These are phyloP conservation scores for Mayamaea pseudoterrestris DNA, from an alignment of 108 stramenopile genomes.

Conservation along the genomic window DNA sequence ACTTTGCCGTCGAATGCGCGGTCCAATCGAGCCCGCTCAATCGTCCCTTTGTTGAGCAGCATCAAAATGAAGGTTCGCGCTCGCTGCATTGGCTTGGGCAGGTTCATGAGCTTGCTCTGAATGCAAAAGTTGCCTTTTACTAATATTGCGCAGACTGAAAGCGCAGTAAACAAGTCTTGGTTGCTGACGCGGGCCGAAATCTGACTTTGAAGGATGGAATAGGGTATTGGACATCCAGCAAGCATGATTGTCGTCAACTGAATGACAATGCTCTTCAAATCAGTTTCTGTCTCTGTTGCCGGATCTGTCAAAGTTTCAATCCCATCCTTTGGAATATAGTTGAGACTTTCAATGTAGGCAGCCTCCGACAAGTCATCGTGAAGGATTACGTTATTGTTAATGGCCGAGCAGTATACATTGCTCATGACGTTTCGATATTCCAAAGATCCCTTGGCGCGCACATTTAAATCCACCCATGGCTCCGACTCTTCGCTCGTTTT, in stretches of 20 bases:
- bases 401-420: neutral
- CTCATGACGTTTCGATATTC: neutral
- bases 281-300: constrained; percentile 11
- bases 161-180: constrained; percentile 31
- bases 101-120: constrained; percentile 36
- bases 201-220: constrained; percentile 39
- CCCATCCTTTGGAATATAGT: constrained; percentile 3
- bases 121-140: constrained; percentile 75
- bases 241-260: constrained; percentile 49
- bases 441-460: constrained; percentile 7
- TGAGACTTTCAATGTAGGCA: constrained; percentile 4
- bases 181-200: constrained; percentile 31
- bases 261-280: constrained; percentile 19
- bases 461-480: constrained; percentile 63
- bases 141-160: constrained; percentile 58
- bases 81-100: constrained; percentile 21
- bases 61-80: constrained; percentile 63
- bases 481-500: constrained; percentile 73
- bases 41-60: constrained; percentile 51
- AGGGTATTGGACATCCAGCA: constrained; percentile 60
- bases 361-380: constrained; percentile 1
- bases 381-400: neutral
- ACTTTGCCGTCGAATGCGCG: constrained; percentile 22
- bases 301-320: constrained; percentile 3
- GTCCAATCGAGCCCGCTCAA: constrained; percentile 46